phyloP scores from a whole-genome alignment of 495 filamentous ascomycete genomes.

The Daldinia vernicosa region DNA sequence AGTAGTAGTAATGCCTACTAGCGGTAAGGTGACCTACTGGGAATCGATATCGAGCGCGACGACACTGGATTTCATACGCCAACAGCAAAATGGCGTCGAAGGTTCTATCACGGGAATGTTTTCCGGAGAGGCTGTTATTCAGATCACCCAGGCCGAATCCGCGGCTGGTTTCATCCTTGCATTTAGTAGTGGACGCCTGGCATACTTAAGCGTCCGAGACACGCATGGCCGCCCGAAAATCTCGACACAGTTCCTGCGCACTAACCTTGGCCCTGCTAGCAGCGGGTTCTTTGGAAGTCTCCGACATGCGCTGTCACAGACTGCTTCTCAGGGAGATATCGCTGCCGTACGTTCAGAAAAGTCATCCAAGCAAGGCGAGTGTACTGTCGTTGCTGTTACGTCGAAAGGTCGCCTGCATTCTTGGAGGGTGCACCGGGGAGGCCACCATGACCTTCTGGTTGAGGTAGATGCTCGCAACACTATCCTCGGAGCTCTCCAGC shows the following conservation, averaged over 20 bases:
- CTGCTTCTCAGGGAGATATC: conserved; percentile 74
- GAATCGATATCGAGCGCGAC: conserved; percentile 88
- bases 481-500: conserved; percentile 47
- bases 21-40: conserved; percentile 91
- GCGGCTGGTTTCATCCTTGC: conserved; percentile 84
- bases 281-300: conserved; percentile 79
- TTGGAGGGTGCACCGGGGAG: conserved; percentile 89
- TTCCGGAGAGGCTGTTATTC: conserved; percentile 77
- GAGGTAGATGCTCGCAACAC: conserved; percentile 54
- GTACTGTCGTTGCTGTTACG: conserved; percentile 81
- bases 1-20: conserved; percentile 81
- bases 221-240: conserved; percentile 84
- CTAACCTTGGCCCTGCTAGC: conserved; percentile 56
- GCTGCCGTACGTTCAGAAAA: conserved; percentile 76
- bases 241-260: conserved; percentile 75
- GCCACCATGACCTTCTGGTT: conserved; percentile 65
- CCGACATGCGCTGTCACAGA: conserved; percentile 72
- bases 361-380: conserved; percentile 78
- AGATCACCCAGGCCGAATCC: conserved; percentile 80
- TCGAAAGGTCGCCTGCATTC: conserved; percentile 76
- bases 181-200: conserved; percentile 84
- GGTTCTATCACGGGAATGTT: conserved; percentile 74
- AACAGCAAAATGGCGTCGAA: conserved; percentile 80
- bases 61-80: conserved; percentile 75
- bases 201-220: conserved; percentile 85